Evolutionary conservation across 2,329 filamentous ascomycete species (phyloP).

Genomic region (Atkinsonella hypoxylon): DNA sequence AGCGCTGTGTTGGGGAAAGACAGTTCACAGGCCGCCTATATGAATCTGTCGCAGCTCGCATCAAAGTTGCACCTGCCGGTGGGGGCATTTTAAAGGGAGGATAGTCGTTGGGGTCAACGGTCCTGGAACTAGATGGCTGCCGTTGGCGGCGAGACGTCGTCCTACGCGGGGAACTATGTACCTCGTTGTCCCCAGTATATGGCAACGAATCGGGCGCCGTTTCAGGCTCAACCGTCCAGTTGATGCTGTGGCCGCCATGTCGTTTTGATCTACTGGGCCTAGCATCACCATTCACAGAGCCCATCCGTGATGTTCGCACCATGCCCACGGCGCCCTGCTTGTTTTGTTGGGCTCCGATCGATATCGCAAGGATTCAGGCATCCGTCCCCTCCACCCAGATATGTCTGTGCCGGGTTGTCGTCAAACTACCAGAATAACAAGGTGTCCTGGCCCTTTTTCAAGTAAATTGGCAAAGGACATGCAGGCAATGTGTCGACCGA

Average conservation of each 20-base stretch:
- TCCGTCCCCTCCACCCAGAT: background rate
- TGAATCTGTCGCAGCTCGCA: constrained; percentile 18
- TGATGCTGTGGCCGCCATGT: constrained; percentile 8
- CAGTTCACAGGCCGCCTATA: constrained; percentile 18
- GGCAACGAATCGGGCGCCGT: constrained; percentile 16
- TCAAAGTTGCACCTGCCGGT: constrained; percentile 10
- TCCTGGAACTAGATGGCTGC: constrained; percentile 11
- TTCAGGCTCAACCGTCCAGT: constrained; percentile 9
- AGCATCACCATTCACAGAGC: constrained; percentile 16
- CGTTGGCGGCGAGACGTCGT: constrained; percentile 14
- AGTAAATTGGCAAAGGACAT: background rate
- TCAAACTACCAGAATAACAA: background rate
- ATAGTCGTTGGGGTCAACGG: constrained; percentile 16
- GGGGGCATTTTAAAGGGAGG: constrained; percentile 15
- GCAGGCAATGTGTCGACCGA: constrained; percentile 5
- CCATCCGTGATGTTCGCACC: constrained; percentile 21
- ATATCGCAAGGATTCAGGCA: constrained; percentile 1
- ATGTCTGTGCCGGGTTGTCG: background rate
- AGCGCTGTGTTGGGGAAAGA: constrained; percentile 14
- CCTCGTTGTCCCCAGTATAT: constrained; percentile 15
- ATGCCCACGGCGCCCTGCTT: constrained; percentile 15
- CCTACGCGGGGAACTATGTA: constrained; percentile 22
- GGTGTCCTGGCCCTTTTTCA: background rate
- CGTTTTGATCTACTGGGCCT: constrained; percentile 17
- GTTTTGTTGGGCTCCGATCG: constrained; percentile 15